Base-by-base conservation (phyloP, 768 basidiomycete species). In the Leccinum rimulosum region DNA sequence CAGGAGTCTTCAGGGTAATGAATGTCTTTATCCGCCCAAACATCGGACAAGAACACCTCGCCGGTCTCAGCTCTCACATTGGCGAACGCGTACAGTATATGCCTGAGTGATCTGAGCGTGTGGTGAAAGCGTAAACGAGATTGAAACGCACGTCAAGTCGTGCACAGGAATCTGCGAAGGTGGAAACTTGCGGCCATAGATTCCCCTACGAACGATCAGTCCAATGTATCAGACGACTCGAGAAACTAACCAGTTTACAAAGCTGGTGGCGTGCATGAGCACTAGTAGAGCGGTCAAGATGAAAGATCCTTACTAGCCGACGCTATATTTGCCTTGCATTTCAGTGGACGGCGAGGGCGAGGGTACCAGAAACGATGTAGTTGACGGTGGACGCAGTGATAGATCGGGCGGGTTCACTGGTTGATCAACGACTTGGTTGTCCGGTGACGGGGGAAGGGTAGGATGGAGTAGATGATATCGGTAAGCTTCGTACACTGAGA, bases 21-120 rank as follows among this genome's bases (percentile, higher is more conserved):
- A 50, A 98, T 98, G 70, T 98, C 93, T 68, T 95, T 85, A 78
- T 99, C 97, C 0, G 95, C 88, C 96, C 96, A 98, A 2, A 79
- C 72, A 66, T 99, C 97, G 38, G 93, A 95, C 55, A 98, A 74
- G 67, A 84, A 75, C 19, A 98, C 95, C 68, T 93, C 91, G 43
- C 96, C 96, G 1, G 87, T 82, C 59, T 93, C 91, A 19, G 87
- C 75, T 64, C 82, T 85, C 65, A 98, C 74, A 65, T 98, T 92
- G 19, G 93, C 97, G 66, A 98, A 98, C 2, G 95, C 92, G 69
- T 95, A 94, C 36, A 95, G 84, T 65, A 96, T 85, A 72, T 96
- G 95, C 27, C 89, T 92, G 63, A 25, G 52, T 30, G 35, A 43
- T 59, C 48, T 51, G 49, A 68, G 52, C 62, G 55, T 12, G 50